Base-by-base conservation (phyloP, 768 basidiomycete genomes). In the Pleurotus tuber-regium region DNA sequence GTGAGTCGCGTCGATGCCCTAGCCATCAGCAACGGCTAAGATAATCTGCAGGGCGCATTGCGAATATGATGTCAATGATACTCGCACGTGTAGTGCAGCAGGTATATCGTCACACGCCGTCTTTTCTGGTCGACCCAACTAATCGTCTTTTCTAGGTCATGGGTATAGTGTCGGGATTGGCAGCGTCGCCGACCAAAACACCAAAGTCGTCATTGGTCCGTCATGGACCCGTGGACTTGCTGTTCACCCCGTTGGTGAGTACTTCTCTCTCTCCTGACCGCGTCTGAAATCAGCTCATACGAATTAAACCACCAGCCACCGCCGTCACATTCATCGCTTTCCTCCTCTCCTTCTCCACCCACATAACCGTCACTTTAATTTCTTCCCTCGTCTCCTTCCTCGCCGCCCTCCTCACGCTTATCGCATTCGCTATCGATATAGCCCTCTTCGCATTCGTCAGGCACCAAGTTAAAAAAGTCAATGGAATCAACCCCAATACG, bases 371-470 rank as follows among this genome's bases (percentile, higher is more conserved):
- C 25, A 76, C 80, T 14, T 77, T 90, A 30, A 55, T 86, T 44
- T 85, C 88, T 2, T 74, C 87, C 18, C 60, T 50, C 14, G 63
- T 80, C n/a, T 75, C 89, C 10, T 87, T 88, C 76, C 71, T 90
- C 49, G 87, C 86, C 6, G 84, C 86, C 1, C 54, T 77, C 18
- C 62, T 92, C 38, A 80, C 87, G 2, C 69, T 90, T 50, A 79
- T 90, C 55, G 83, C 87, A 1, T 89, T 92, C 61, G 78, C 79
- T 35, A 80, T 87, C 63, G 88, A 92, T 64, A 84, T 91, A 54
- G 85, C 87, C 11, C 78, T 92, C 25, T 86, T 72, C 59, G 82
- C 72, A 2, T 81, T 75, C 52, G 75, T 84, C 46, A 82, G 78
- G 61, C 73, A 84, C 46, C 71, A 83, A 56, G 72, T 87, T 58